Evolutionary conservation across 345 rosid genomes (phyloP).

Genomic region (Boechera stricta): DNA sequence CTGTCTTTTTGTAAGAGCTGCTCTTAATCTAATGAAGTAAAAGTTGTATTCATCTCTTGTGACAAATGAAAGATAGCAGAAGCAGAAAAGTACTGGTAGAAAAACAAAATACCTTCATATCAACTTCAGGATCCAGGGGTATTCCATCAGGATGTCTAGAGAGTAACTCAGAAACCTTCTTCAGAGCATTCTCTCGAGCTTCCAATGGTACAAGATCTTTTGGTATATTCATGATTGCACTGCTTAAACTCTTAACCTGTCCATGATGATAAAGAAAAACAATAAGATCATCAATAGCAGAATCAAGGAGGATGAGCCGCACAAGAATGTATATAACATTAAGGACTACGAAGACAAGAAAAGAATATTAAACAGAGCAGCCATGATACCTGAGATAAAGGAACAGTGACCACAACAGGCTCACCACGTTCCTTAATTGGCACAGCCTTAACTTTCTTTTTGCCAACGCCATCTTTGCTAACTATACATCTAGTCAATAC

Average conservation of each 20-base stretch:
- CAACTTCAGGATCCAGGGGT: slow-evolving; percentile 85
- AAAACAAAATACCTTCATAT: slow-evolving; percentile 68
- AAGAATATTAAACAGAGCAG: neutral
- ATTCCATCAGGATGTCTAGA: slow-evolving; percentile 75
- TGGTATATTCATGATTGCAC: slow-evolving; percentile 73
- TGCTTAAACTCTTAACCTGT: slow-evolving; percentile 80
- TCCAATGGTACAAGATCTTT: slow-evolving; percentile 84
- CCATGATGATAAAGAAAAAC: slow-evolving; percentile 37
- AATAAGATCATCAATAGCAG: slow-evolving; percentile 29
- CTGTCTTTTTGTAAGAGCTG: slow-evolving; percentile 76
- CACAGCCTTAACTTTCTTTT: slow-evolving; percentile 63
- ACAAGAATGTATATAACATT: slow-evolving; percentile 13
- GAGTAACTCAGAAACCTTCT: slow-evolving; percentile 79
- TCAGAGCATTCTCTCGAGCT: slow-evolving; percentile 91
- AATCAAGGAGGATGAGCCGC: slow-evolving; percentile 1
- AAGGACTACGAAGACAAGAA: slow-evolving; percentile 8
- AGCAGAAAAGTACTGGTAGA: slow-evolving; percentile 1
- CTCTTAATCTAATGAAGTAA: slow-evolving; percentile 66
- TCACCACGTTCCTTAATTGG: slow-evolving; percentile 80
- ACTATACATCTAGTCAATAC: slow-evolving; percentile 87
- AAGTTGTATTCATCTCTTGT: slow-evolving; percentile 17
- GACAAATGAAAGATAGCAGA: slow-evolving; percentile 21
- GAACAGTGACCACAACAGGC: slow-evolving; percentile 77
- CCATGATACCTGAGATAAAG: slow-evolving; percentile 68
- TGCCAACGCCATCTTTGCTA: slow-evolving; percentile 65